Base-by-base conservation (phyloP, 768 basidiomycete species). In the Lactarius trivialis region DNA sequence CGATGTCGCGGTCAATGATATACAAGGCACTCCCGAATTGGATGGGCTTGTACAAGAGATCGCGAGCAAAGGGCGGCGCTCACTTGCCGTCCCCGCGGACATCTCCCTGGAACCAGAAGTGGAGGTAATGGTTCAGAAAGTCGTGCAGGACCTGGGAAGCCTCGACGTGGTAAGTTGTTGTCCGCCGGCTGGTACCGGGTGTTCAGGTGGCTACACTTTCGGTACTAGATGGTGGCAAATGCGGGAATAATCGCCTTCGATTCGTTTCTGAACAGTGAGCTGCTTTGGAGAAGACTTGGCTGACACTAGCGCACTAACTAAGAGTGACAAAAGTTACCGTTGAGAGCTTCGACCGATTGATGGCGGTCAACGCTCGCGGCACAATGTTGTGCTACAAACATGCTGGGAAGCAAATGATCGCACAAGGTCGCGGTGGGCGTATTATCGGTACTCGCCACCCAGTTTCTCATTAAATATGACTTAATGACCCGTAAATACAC, bases 361-460 rank as follows among this genome's bases (percentile, higher is more conserved):
- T 50, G 49, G 54, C 57, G 5, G 53, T 61, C 21, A 67, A 62
- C 43, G 55, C 55, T 49, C 63, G 60, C 2, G 32, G 66, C 9
- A 55, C 62, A 15, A 68, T 70, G 64, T 63, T 65, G 21, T 70
- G 69, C 56, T 70, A 70, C 62, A 65, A 70, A 61, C 43, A 62
- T 26, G 69, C 69, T 0, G 67, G 60, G 17, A 63, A 61, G 49
- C 68, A 69, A 56, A 68, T 70, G 69, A 53, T 69, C 11, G 51
- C 55, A 21, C 64, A 69, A 58, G 45, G 60, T 3, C 48, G 53
- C 36, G 66, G 66, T 9, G 60, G 66, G 37, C 64, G 60, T 21
- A 65, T 67, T 49, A 56, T 67, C 21, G 66, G 64, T 67, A 37
- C 33, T 48, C 45, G 7, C 24, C 24, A 32, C n/a, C 19, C 26